Conservation (phyloP, 129 eudicot species). For the sunflower (Helianthus annuus) region DNA sequence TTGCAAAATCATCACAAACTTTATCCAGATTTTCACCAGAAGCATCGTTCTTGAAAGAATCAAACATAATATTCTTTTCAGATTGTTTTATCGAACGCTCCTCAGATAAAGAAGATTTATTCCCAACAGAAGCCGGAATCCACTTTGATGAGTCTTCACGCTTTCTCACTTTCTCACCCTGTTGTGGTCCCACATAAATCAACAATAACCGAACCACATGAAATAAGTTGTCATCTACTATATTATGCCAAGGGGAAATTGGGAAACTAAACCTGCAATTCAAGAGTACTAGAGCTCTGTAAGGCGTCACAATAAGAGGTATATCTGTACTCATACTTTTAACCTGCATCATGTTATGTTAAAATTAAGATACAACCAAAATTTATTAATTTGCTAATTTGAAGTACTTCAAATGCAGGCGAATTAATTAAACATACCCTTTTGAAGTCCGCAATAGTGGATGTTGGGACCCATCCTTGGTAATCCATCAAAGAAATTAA, state of each 20-base stretch:
- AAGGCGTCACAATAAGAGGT: slow-evolving; percentile 72
- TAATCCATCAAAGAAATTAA: slow-evolving; percentile 84
- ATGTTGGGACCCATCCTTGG: slow-evolving; percentile 88
- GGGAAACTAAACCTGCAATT: slow-evolving; percentile 71
- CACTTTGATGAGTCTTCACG: slow-evolving; percentile 92
- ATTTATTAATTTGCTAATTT: too few species aligned
- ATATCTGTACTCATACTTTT: slow-evolving; percentile 85
- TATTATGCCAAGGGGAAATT: slow-evolving; percentile 2
- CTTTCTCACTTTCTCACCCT: slow-evolving; percentile 75
- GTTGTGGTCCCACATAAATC: slow-evolving; percentile 6
- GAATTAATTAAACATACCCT: slow-evolving; percentile 50
- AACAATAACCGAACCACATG: background rate
- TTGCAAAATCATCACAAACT: slow-evolving; percentile 59
- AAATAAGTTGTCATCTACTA: slow-evolving; percentile 8
- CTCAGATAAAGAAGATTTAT: slow-evolving; percentile 33
- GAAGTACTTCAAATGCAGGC: too few species aligned
- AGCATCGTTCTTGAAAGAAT: slow-evolving; percentile 32
- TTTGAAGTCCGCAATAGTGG: slow-evolving; percentile 75
- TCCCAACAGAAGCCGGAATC: slow-evolving; percentile 46
- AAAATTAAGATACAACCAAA: too few species aligned
- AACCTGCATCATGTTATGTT: slow-evolving; percentile 54
- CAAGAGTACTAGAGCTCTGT: slow-evolving; percentile 62
- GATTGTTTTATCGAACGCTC: slow-evolving; percentile 24
- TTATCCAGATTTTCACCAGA: slow-evolving; percentile 42
- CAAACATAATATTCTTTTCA: slow-evolving; percentile 20